Base-by-base conservation (phyloP, 2,329 filamentous ascomycete genomes). In the Aspergillus sp. region DNA sequence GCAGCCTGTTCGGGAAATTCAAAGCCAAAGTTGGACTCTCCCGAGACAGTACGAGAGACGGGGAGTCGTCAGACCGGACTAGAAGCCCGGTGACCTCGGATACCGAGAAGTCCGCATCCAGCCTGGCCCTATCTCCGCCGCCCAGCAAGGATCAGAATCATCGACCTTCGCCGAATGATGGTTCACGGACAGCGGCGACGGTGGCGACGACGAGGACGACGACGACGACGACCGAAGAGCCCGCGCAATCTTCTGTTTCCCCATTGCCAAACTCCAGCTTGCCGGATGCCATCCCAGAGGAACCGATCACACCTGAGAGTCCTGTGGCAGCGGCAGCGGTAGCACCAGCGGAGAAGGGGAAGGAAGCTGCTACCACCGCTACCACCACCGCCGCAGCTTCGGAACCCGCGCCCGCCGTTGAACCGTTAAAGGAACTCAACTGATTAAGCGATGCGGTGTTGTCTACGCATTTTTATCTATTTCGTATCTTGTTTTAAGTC, bases 1-100 rank as follows among this genome's bases (percentile, higher is more conserved):
- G 77, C 51, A 77, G 80, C 1, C 73, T 81, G 2, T 77, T 85
- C 53, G 79, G 76, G 5, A 85, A 82, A 71, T 76, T 85, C 53
- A 77, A 81, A 52, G 79, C 77, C 52, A 85, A 83, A 64, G 73
- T 84, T 47, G 73, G 70, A 7, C 66, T 73, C 43, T 70, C 67
- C 5, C 72, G 70, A 42, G 72, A 80, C 29, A 80, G 82, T 19
- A 19, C 19, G 39, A 41, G 26, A 12, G 75, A 77, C 29, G 75
- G 74, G 48, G 72, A 77, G 34, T 72, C 70, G 19, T 78, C 78
- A 52, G 73, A 72, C 44, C 66, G 73, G 26, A 71, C 75, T 10
- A 76, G 75, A 57, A 79, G 75, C 48, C 76, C 77, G 7, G 71
- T 70, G 5, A 53, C 58, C 30, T 58, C 58, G 3, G 67, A 69